Evolutionary conservation across 345 rosid species (phyloP), one percentile per base, ranked within the genome.

Genomic region (Pistacia integerrima): DNA sequence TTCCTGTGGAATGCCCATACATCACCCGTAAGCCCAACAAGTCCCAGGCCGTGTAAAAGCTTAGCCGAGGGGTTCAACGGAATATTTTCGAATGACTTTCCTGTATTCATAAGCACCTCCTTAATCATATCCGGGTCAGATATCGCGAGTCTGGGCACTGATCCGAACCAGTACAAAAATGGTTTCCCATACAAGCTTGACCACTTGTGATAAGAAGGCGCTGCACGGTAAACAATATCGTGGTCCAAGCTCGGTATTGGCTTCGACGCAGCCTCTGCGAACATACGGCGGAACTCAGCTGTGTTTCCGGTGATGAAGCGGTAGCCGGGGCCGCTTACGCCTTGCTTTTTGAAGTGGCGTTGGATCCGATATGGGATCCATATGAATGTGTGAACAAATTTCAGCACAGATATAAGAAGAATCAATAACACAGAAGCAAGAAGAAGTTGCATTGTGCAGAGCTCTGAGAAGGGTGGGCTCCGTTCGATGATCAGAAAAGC

Each of bases 91-190:
- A 85, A 88, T 48, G 84, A 84, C 41, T 89, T 87, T 63, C 73
- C 74, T 1, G 83, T 78, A 38, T 79, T 84, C 83, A 82, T 55
- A 20, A 90, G 76, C 35, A 88, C 83, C 78, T 90, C 92, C 78
- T 90, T 88, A 51, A 94, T 87, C 81, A 89, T 75, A 12, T 63
- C 87, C 75, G 84, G 91, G 75, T 95, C 95, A 54, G 90, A 83
- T 12, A 85, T 58, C 2, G 89, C 94, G 73, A 95, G 76, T 75
- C 91, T 87, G 13, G 98, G 92, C 66, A 57, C 81, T 38, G 83
- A 78, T 67, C 99, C 99, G 64, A 93, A 91, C 97, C 98, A 91
- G 79, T 82, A 93, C 10, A 94, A 75, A 70, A 88, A 92, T 12
- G 85, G 85, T 74, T 80, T 86, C 67, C 97, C 97, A 9, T 90